Base-by-base conservation (phyloP, 768 basidiomycete genomes). In the Rhodotorula toruloides region DNA sequence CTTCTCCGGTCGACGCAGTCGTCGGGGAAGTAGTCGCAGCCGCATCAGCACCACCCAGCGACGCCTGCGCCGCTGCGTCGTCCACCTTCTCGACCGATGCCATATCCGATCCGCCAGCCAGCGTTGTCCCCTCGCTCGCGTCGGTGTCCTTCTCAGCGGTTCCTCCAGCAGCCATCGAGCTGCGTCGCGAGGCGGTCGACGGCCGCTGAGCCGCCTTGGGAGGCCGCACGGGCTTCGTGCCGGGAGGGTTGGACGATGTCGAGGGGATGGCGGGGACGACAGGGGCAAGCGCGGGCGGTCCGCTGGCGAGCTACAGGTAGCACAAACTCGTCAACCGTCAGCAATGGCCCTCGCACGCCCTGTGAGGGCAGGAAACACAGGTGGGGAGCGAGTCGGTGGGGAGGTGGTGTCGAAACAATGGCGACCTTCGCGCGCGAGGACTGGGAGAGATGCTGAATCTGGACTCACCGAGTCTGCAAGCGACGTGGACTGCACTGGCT, bases 141-240 rank as follows among this genome's bases (percentile, higher is more conserved):
- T 29, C 48, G 7, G 29, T 49, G n/a, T 49, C 48, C 19, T 43
- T 40, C 29, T 29, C 27, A 8, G 21, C 39, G n/a, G n/a, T 47
- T 32, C 10, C 25, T 31, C 14, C 54, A 67, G 63, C 39, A 25
- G 40, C n/a, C 25, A 32, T 29, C 53, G 27, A 29, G 27, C 47
- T 48, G 63, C 53, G 21, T 53, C 39, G 32, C 43, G 54, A 5
- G 37, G 56, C 56, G 25, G 63, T 65, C 32, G 60, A 58, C 12
- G 59, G 55, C 25, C 63, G 48, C 46, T 65, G 32, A 19, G 56
- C 44, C 16, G 66, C 55, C 34, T 62, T 65, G n/a, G 63, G 50
- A 4, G 68, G 68, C 1, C 63, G 63, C 5, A 47, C 55, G 12
- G 68, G 60, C 43, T 53, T 54, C 19, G 44, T 46, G 11, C 43